Evolutionary conservation across 306 rosid genomes (phyloP).

Genomic region (Ormosia emarginata): DNA sequence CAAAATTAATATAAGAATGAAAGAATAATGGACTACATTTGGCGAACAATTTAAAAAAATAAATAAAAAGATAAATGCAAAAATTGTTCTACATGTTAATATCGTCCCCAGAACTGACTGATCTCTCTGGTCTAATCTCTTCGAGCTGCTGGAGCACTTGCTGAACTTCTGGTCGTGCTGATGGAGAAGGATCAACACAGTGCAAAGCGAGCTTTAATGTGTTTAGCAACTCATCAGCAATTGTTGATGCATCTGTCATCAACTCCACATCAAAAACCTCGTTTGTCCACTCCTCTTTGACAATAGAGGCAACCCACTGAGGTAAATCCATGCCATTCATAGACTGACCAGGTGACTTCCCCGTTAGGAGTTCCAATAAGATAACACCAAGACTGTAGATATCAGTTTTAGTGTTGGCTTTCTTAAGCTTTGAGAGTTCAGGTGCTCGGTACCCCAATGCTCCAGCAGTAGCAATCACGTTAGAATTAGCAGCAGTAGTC

Average conservation of each 20-base stretch:
- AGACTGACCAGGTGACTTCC: conserved; percentile 72
- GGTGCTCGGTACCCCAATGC: conserved; percentile 78
- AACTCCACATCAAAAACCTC: conserved; percentile 74
- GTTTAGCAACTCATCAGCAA: conserved; percentile 68
- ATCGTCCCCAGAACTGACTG: conserved; percentile 45
- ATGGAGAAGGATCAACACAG: conserved; percentile 85
- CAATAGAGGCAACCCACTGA: conserved; percentile 81
- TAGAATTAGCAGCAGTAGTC: conserved; percentile 68
- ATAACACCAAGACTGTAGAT: conserved; percentile 76
- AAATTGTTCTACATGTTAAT: neutral
- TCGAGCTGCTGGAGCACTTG: conserved; percentile 69
- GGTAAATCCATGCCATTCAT: conserved; percentile 66
- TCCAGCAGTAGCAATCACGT: conserved; percentile 72
- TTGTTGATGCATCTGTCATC: conserved; percentile 57
- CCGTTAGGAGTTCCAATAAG: conserved; percentile 71
- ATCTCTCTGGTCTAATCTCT: conserved; percentile 53
- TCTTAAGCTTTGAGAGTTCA: conserved; percentile 69
- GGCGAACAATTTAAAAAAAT: neutral
- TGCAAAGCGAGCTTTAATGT: conserved; percentile 75
- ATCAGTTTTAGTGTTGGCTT: conserved; percentile 63
- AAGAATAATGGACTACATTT: conserved; percentile 36
- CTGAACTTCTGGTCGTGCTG: conserved; percentile 67
- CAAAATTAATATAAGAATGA: conserved; percentile 55
- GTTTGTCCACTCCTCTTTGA: conserved; percentile 81
- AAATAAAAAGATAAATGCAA: neutral